Conservation (phyloP, 2,329 filamentous ascomycete species). For the Plenodomus lindquistii region DNA sequence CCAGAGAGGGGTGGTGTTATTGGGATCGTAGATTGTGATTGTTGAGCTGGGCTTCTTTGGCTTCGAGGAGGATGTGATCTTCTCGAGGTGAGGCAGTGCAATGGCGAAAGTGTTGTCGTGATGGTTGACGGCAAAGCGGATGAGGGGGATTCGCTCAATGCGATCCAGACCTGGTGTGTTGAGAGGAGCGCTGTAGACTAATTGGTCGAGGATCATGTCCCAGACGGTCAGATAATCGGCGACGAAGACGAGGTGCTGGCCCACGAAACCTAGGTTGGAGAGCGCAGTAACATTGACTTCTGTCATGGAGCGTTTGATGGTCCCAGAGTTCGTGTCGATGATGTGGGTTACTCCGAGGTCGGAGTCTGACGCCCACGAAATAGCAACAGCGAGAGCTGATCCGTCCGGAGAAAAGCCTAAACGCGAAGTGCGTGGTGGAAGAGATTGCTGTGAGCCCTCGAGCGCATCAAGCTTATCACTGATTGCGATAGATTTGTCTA, state of each 20-base stretch:
- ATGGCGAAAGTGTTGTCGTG: constrained; percentile 51
- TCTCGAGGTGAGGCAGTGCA: constrained; percentile 43
- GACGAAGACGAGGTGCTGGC: constrained; percentile 73
- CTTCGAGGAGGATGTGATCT: constrained; percentile 23
- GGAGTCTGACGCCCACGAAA: constrained; percentile 39
- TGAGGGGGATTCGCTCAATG: constrained; percentile 46
- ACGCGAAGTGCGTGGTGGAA: constrained; percentile 59
- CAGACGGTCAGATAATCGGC: constrained; percentile 77
- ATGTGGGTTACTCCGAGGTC: constrained; percentile 70
- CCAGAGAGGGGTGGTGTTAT: constrained; percentile 62
- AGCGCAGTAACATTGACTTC: constrained; percentile 69
- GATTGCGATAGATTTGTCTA: constrained; percentile 59
- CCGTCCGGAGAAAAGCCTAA: constrained; percentile 68
- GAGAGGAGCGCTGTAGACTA: constrained; percentile 68
- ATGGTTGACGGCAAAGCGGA: constrained; percentile 72
- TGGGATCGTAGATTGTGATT: constrained; percentile 69
- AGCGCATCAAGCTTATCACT: constrained; percentile 40
- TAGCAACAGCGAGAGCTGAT: constrained; percentile 40
- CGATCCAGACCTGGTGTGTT: constrained; percentile 38
- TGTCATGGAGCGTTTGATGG: constrained; percentile 67
- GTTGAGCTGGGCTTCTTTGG: constrained; percentile 48
- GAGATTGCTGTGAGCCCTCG: constrained; percentile 27
- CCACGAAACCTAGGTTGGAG: constrained; percentile 71
- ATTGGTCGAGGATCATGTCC: constrained; percentile 78
- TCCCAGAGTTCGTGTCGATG: constrained; percentile 72